Evolutionary conservation across 2,329 filamentous ascomycete species (phyloP).

Genomic region (Leptographium procerum): DNA sequence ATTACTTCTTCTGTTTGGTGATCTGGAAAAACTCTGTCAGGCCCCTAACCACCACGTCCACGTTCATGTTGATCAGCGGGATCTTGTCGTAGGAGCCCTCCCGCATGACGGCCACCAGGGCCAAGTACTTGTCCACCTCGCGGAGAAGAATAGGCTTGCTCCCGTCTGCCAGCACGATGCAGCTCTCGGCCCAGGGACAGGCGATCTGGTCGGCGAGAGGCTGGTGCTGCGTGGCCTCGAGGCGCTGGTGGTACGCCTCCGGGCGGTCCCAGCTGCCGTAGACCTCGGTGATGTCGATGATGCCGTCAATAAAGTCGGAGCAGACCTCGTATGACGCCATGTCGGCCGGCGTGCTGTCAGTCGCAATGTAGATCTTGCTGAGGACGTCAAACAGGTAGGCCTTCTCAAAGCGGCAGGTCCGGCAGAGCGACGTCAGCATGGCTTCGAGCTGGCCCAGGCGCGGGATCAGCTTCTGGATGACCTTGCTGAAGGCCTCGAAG

Average conservation of each 20-base stretch:
- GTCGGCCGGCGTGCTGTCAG: slow-evolving; percentile 84
- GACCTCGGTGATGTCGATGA: slow-evolving; percentile 91
- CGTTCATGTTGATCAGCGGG: slow-evolving; percentile 77
- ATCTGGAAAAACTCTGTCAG: slow-evolving; percentile 70
- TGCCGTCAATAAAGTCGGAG: slow-evolving; percentile 96
- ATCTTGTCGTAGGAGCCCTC: slow-evolving; percentile 77
- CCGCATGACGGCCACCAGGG: slow-evolving; percentile 77
- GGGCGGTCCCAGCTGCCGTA: slow-evolving; percentile 66
- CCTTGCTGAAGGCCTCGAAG: slow-evolving; percentile 96
- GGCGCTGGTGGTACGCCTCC: slow-evolving; percentile 38
- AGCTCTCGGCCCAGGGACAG: slow-evolving; percentile 55
- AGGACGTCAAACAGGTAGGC: slow-evolving; percentile 96
- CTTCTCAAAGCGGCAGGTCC: slow-evolving; percentile 91
- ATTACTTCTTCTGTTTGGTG: slow-evolving; percentile 40
- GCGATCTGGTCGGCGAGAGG: slow-evolving; percentile 55
- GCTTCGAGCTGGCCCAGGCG: slow-evolving; percentile 87
- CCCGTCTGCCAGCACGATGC: slow-evolving; percentile 53
- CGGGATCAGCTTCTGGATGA: slow-evolving; percentile 94
- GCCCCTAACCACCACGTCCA: slow-evolving; percentile 69
- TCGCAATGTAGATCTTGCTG: slow-evolving; percentile 97
- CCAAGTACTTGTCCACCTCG: slow-evolving; percentile 63
- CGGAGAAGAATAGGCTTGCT: slow-evolving; percentile 55
- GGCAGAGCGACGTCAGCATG: slow-evolving; percentile 85
- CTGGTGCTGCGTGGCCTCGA: slow-evolving; percentile 51
- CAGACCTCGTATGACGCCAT: slow-evolving; percentile 97